Base-by-base conservation (phyloP, 768 basidiomycete genomes). In the Lyophyllum shimeji region DNA sequence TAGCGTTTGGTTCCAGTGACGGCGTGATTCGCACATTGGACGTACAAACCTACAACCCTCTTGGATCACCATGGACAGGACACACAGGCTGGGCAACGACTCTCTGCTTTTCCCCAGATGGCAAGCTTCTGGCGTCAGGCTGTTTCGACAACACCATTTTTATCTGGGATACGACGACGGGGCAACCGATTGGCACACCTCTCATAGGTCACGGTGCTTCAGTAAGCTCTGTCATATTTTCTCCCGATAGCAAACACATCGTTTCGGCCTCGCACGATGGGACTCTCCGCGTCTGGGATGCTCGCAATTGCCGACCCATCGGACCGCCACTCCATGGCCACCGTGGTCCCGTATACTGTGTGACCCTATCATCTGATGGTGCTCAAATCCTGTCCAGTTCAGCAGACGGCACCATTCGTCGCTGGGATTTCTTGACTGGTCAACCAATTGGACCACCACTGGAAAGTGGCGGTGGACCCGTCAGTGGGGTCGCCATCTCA, bases 1-100 rank as follows among this genome's bases (percentile, higher is more conserved):
- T 69, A 43, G 60, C 51, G 4, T 61, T 64, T 20, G 61, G 63
- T 8, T 65, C 66, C 8, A 0, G 20, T 0, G 65, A 66, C 47
- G 49, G 29, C 0, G 62, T 57, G 4, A 44, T 68, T 12, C 21
- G 24, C 3, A 12, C 62, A 17, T 68, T 68, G 68, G 55, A 65
- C 51, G 29, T 33, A 15, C 12, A 17, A 24, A 44, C 58, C 24
- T 44, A 31, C 1, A 7, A 23, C 9, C 54, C 20, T 20, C 44
- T 57, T 43, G 29, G 21, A 6, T 8, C 15, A 15, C 52, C 55
- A 23, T 42, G 59, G 12, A 42, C 17, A 31, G 63, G 53, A 17
- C 61, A 62, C 50, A 18, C 20, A 12, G 7, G 48, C 18, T 15
- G 7, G 3, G 40, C 61, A 15, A 46, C 2, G 3, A 57, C 58